Evolutionary conservation across 139 green algal genomes (phyloP), one percentile per base, ranked within the genome.

Genomic region (Astrephomene gubernaculifera): DNA sequence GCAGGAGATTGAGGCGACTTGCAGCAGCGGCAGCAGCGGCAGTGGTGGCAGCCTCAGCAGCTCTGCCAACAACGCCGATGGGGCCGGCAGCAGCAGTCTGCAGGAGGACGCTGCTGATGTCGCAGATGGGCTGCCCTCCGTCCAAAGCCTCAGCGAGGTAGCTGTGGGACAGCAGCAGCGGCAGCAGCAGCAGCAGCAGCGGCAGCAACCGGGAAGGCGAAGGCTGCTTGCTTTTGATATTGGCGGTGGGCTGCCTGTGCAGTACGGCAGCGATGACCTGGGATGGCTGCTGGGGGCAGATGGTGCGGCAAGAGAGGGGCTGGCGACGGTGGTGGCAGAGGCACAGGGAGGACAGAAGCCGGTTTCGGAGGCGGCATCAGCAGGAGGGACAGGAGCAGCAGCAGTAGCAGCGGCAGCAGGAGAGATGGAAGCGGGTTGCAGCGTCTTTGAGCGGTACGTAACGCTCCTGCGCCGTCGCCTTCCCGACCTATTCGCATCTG

Each of bases 361-460:
- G n/a, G n/a, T n/a, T n/a, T n/a, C n/a, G n/a, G n/a, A n/a, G n/a
- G 39, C 68, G 9, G 41, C 39, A 29, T 19, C 39, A 75, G 68
- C 45, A 80, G n/a, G 45, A 31, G 29, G 2, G 19, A 24, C 44
- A 8, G 41, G 8, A 29, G 71, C 44, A 21, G 45, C 45, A 7
- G n/a, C 63, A 53, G 43, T n/a, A 25, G 79, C 44, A 35, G 63
- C 43, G 41, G 24, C 63, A 33, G 44, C 63, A 8, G 33, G 64
- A 53, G 64, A 35, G 24, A 10, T 31, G 39, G n/a, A 43, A 25
- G 17, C n/a, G 52, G 52, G 17, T 5, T 14, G 25, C 9, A 83
- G 75, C 75, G 33, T 83, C 14, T 91, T 91, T 35, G 49, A 87
- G 27, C n/a, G 71, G 36, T 83, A 88, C 31, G 88, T 79, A 25